Conservation (phyloP, 306 rosid genomes). For the Canavalia gladiata region DNA sequence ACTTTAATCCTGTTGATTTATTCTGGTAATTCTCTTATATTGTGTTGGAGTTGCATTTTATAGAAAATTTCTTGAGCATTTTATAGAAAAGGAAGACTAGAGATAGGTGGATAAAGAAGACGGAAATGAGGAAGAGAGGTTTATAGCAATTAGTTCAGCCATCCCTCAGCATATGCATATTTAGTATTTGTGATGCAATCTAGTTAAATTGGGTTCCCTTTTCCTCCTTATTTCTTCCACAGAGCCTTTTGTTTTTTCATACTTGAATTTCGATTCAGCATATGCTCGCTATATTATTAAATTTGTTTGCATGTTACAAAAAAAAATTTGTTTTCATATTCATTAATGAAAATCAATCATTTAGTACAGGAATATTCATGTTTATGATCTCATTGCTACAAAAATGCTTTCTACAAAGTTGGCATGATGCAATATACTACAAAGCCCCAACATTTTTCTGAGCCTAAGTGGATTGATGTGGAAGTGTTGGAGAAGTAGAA, state of each 20-base stretch:
- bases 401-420: constrained; percentile 5
- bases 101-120: background rate
- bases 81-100: constrained; percentile 13
- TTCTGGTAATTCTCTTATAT: constrained; percentile 71
- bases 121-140: constrained; percentile 23
- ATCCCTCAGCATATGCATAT: constrained; percentile 3
- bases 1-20: constrained; percentile 78
- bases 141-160: constrained; percentile 11
- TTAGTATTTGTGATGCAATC: background rate
- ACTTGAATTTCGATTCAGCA: background rate
- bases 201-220: background rate
- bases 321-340: background rate
- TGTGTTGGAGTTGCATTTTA: background rate
- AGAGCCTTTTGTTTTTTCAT: background rate
- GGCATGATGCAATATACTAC: background rate
- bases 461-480: background rate
- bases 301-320: background rate
- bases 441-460: background rate
- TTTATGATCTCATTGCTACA: background rate
- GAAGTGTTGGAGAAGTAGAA: constrained; percentile 12
- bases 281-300: background rate
- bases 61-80: constrained; percentile 7
- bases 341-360: constrained; percentile 1
- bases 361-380: background rate
- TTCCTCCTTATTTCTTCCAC: background rate